A percentile compares a stretch with the other conserved stretches of the same genome.
These are phyloP conservation scores for Penicillium parvum DNA, from an alignment of 495 filamentous ascomycete species.

Conservation along the genomic window DNA sequence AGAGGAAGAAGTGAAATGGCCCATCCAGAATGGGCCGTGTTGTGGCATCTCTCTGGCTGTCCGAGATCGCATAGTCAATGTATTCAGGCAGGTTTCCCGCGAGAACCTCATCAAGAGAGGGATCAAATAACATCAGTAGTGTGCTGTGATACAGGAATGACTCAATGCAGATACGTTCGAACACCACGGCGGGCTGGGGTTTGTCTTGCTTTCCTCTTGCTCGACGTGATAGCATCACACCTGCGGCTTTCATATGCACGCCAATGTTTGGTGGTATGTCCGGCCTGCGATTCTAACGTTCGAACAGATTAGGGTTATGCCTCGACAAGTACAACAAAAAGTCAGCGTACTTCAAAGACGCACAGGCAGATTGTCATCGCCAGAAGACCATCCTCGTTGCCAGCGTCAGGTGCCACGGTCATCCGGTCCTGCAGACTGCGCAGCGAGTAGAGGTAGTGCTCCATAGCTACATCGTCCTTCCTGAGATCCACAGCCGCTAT, in stretches of 20 bases:
- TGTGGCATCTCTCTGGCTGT: not conserved
- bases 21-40: constrained; percentile 12
- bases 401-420: too few relatives aligned
- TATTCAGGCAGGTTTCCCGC: not conserved
- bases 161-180: constrained; percentile 15
- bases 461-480: too few relatives aligned
- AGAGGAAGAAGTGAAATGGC: constrained; percentile 10
- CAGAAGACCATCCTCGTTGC: constrained; percentile 9
- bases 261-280: constrained; percentile 1
- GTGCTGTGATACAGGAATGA: constrained; percentile 15
- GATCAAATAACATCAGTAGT: constrained; percentile 16
- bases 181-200: constrained; percentile 6
- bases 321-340: too few relatives aligned
- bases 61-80: not conserved
- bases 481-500: constrained; percentile 11
- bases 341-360: constrained; percentile 16
- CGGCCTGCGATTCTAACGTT: too few relatives aligned
- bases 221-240: not conserved
- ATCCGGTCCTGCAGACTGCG: constrained; percentile 2
- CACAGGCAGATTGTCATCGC: constrained; percentile 8
- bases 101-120: constrained; percentile 5
- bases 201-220: too few relatives aligned
- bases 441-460: constrained; percentile 1
- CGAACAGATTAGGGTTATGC: too few relatives aligned
- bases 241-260: constrained; percentile 10